phyloP scores from a whole-genome alignment of 2,329 filamentous ascomycete species.

The Stagonosporopsis chrysanthemi region DNA sequence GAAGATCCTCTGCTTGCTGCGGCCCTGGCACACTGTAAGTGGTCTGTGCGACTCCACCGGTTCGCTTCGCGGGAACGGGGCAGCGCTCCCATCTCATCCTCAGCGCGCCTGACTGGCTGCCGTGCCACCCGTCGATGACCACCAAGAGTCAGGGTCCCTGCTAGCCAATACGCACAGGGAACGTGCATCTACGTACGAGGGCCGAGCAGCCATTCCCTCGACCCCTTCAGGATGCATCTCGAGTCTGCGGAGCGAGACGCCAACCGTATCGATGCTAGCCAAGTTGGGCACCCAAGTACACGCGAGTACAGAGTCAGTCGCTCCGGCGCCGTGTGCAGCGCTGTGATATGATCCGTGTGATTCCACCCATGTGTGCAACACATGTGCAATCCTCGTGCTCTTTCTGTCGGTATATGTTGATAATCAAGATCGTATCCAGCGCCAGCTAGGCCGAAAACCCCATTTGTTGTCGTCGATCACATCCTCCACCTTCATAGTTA shows the following conservation, averaged over 20 bases:
- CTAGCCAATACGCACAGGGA: constrained; percentile 15
- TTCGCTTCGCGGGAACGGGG: constrained; percentile 19
- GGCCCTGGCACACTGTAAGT: neutral
- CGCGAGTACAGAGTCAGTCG: constrained; percentile 21
- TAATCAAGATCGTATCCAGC: constrained; percentile 10
- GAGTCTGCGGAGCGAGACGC: constrained; percentile 14
- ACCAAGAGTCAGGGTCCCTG: constrained; percentile 11
- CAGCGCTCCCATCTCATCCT: constrained; percentile 4
- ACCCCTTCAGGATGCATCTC: constrained; percentile 6
- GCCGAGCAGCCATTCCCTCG: neutral
- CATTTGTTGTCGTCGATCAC: constrained; percentile 13
- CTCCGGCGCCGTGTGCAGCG: constrained; percentile 18
- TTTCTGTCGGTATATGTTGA: constrained; percentile 16
- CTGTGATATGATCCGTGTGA: constrained; percentile 20
- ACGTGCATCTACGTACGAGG: constrained; percentile 8
- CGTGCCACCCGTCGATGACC: neutral
- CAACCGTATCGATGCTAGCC: constrained; percentile 21
- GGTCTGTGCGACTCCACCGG: constrained; percentile 19
- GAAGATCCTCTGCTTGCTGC: constrained; percentile 8
- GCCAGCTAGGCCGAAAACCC: constrained; percentile 15
- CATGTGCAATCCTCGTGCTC: constrained; percentile 20
- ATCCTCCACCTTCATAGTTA: constrained; percentile 21
- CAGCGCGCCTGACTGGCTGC: constrained; percentile 15
- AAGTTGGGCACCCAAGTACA: constrained; percentile 14
- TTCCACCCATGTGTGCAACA: constrained; percentile 19